Conservation (phyloP, 345 rosid species). For the Fremontodendron californicum region DNA sequence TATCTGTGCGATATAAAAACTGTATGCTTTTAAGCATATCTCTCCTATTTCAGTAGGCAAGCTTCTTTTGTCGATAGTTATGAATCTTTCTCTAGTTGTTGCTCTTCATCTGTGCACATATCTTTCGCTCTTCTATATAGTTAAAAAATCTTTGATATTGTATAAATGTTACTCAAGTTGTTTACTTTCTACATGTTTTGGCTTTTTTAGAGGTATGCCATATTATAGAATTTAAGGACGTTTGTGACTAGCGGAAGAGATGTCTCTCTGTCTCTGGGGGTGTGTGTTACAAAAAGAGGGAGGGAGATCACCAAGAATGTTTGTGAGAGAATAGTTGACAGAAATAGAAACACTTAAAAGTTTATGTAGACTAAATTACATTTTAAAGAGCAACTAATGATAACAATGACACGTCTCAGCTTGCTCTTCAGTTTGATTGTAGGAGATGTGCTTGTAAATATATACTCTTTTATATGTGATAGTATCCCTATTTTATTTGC, state of each 20-base stretch:
- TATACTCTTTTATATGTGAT: neutral
- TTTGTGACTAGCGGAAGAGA: neutral
- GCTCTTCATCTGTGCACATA: neutral
- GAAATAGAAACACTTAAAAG: no score
- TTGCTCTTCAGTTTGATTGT: neutral
- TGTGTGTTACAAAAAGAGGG: neutral
- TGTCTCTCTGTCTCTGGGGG: neutral
- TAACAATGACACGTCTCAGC: neutral
- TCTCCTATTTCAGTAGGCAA: neutral
- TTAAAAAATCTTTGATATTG: neutral
- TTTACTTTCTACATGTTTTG: neutral
- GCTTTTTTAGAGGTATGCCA: neutral
- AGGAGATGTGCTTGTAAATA: neutral
- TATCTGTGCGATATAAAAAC: neutral
- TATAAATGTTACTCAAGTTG: neutral
- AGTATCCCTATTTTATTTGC: neutral
- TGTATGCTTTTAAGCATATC: neutral
- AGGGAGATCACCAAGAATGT: neutral
- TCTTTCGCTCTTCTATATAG: neutral
- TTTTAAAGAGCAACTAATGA: neutral
- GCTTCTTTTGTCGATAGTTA: neutral
- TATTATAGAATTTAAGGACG: neutral
- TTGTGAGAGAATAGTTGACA: neutral
- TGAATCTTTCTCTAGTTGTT: neutral
- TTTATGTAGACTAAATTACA: neutral